These are phyloP conservation scores for Rhodomyrtus psidioides DNA, from an alignment of 441 rosid genomes.

Conservation along the genomic window DNA sequence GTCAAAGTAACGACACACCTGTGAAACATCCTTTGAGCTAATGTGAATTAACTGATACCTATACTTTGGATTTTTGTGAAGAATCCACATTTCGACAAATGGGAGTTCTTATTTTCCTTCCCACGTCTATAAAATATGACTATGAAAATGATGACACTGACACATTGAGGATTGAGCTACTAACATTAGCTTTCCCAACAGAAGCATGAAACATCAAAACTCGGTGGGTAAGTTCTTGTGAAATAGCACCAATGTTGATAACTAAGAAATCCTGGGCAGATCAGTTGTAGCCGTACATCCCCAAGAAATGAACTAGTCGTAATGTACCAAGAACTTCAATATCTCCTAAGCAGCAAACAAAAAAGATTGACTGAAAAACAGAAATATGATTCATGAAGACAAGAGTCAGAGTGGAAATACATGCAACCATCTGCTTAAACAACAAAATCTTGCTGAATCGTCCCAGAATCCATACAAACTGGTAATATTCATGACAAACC, in stretches of 20 bases:
- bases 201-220: neutral
- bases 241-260: neutral
- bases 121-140: neutral
- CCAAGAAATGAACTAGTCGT: neutral
- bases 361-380: neutral
- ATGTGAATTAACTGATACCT: neutral
- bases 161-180: neutral
- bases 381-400: neutral
- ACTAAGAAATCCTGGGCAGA: neutral
- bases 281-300: neutral
- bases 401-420: neutral
- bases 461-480: neutral
- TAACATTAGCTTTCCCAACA: neutral
- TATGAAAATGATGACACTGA: neutral
- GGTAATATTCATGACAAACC: neutral
- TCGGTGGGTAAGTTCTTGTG: neutral
- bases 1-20: neutral
- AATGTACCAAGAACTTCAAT: neutral
- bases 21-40: neutral
- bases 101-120: neutral
- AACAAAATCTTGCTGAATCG: neutral
- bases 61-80: neutral
- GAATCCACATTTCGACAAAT: neutral
- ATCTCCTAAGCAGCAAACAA: neutral
- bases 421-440: neutral